phyloP scores from a whole-genome alignment of 2,329 filamentous ascomycete species.

The Grosmannia serpens region DNA sequence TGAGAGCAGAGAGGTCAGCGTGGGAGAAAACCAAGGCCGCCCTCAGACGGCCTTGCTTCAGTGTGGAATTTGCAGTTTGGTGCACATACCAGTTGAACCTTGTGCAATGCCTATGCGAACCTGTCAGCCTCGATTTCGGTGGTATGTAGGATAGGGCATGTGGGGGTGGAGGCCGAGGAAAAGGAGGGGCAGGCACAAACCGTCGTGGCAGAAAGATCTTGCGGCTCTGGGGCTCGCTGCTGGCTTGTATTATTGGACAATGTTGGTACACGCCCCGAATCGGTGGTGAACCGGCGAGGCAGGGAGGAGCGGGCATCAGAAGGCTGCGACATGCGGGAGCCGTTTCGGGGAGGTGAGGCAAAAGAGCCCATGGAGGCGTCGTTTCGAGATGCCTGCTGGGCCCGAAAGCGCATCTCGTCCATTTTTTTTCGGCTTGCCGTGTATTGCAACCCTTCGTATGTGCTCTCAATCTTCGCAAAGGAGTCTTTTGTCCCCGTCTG shows the following conservation, averaged over 20 bases:
- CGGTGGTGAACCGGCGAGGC: conserved; percentile 88
- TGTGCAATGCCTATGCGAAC: conserved; percentile 47
- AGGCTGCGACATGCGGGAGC: conserved; percentile 48
- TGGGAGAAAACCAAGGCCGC: neutral
- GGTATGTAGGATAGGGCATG: neutral
- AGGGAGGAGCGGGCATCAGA: conserved; percentile 64
- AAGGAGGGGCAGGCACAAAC: conserved; percentile 12
- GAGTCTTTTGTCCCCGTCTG: neutral
- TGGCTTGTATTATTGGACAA: conserved; percentile 47
- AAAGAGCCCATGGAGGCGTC: conserved; percentile 65
- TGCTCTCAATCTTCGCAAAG: neutral
- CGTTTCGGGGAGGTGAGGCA: conserved; percentile 62
- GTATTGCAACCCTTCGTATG: neutral
- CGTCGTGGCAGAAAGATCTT: conserved; percentile 33
- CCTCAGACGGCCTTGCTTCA: neutral
- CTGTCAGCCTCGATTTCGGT: neutral
- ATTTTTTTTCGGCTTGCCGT: conserved; percentile 26
- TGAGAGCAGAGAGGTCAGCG: conserved; percentile 24
- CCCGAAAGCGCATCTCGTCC: conserved; percentile 70
- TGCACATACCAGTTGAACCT: conserved; percentile 63
- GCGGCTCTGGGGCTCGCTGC: conserved; percentile 35
- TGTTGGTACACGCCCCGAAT: conserved; percentile 72
- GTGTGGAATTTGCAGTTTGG: neutral
- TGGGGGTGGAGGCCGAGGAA: neutral
- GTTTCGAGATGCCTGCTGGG: conserved; percentile 65